Evolutionary conservation across 192 early-diverging fungal genomes (phyloP).

Genomic region (Coemansia brasiliensis): DNA sequence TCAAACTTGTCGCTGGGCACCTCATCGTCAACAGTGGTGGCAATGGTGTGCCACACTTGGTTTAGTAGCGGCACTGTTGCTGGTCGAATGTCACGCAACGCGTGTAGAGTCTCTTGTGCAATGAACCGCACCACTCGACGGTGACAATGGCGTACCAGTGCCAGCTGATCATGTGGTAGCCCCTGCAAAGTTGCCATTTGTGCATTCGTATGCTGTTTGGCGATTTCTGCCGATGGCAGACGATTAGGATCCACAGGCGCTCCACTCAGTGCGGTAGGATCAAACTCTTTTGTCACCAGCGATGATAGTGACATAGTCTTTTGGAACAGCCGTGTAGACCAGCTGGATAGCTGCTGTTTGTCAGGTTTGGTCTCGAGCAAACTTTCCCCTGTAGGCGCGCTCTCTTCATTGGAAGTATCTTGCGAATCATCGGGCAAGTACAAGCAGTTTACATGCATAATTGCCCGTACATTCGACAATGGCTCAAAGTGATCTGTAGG

Average conservation of each 20-base stretch:
- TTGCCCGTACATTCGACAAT: slow-evolving; percentile 40
- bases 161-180: slow-evolving; percentile 46
- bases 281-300: slow-evolving; percentile 30
- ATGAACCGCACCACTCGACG: slow-evolving; percentile 45
- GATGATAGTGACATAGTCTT: slow-evolving; percentile 53
- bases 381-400: neutral
- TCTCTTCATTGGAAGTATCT: slow-evolving; percentile 9
- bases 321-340: slow-evolving; percentile 35
- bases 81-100: slow-evolving; percentile 45
- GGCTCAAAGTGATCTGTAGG: slow-evolving; percentile 54
- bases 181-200: slow-evolving; percentile 48
- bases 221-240: slow-evolving; percentile 38
- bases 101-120: slow-evolving; percentile 49
- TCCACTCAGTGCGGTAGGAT: slow-evolving; percentile 8
- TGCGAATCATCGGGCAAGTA: slow-evolving; percentile 32
- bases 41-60: slow-evolving; percentile 55
- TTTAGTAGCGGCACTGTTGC: slow-evolving; percentile 42
- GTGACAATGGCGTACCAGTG: slow-evolving; percentile 45
- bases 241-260: slow-evolving; percentile 2
- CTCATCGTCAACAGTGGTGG: slow-evolving; percentile 50
- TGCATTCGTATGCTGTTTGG: slow-evolving; percentile 38
- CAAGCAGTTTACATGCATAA: slow-evolving; percentile 51
- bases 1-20: slow-evolving; percentile 38
- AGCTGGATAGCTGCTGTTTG: slow-evolving; percentile 32
- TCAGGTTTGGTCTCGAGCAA: slow-evolving; percentile 29